These are phyloP conservation scores for Monosporascus sp. DNA, from an alignment of 2,329 filamentous ascomycete genomes.

Conservation along the genomic window DNA sequence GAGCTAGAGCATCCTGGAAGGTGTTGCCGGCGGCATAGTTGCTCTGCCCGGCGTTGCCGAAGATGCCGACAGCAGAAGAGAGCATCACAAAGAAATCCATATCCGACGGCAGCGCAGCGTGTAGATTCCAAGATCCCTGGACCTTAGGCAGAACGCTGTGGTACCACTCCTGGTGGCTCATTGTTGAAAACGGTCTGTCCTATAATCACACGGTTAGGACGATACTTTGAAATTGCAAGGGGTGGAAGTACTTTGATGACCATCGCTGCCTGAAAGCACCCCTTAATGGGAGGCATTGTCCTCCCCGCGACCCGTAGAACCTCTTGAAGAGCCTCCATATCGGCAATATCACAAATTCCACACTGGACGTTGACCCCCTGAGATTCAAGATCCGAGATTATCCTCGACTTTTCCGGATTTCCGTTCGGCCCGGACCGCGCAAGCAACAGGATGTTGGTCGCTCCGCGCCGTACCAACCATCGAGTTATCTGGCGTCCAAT, in stretches of 20 bases:
- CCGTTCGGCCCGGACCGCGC: conserved; percentile 15
- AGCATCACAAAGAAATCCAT: not conserved
- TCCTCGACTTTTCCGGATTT: not conserved
- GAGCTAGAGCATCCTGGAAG: conserved; percentile 23
- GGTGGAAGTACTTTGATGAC: no score
- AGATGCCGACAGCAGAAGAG: not conserved
- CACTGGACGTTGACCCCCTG: no score
- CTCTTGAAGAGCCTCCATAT: no score
- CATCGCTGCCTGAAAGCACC: no score
- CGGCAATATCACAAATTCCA: no score
- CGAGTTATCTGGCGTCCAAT: conserved; percentile 19
- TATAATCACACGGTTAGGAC: no score
- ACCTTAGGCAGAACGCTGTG: not conserved
- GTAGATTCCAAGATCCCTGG: not conserved
- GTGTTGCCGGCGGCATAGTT: conserved; percentile 35
- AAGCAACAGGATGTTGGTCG: conserved; percentile 23
- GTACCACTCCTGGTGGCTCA: not conserved
- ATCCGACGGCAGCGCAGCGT: not conserved
- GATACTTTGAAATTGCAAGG: no score
- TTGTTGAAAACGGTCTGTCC: no score
- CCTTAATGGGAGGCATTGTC: no score
- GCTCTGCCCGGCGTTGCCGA: not conserved
- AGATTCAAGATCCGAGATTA: not conserved
- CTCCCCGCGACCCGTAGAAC: no score
- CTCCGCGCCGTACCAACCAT: conserved; percentile 22